phyloP scores from a whole-genome alignment of 768 basidiomycete species.

The Pholiota molesta region DNA sequence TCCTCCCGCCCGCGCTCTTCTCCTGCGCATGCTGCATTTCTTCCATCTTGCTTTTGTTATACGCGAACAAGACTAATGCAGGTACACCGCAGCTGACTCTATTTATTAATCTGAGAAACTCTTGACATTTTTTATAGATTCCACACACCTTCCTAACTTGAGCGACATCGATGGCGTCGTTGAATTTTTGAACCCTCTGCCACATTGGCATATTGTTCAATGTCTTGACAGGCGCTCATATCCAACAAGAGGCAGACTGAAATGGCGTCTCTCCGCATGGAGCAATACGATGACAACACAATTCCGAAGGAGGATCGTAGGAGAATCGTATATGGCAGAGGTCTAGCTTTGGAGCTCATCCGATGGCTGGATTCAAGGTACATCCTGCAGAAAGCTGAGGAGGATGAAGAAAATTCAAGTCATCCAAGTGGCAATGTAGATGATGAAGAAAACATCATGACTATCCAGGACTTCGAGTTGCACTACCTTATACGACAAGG shows the following conservation, averaged over 20 bases:
- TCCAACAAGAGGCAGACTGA: no score
- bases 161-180: neutral
- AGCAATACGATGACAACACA: slow-evolving; percentile 1
- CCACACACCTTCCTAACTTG: slow-evolving; percentile 7
- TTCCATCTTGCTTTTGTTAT: slow-evolving; percentile 4
- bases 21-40: slow-evolving; percentile 7
- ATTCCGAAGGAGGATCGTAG: neutral
- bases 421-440: neutral
- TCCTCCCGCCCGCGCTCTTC: neutral
- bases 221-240: slow-evolving; percentile 5
- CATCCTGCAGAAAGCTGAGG: neutral
- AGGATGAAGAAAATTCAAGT: neutral
- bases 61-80: neutral
- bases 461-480: neutral
- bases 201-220: slow-evolving; percentile 3
- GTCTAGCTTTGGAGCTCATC: slow-evolving; percentile 1
- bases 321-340: slow-evolving; percentile 3
- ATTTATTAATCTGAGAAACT: neutral
- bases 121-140: neutral
- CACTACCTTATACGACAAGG: neutral
- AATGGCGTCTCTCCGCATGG: neutral
- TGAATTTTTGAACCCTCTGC: slow-evolving; percentile 1
- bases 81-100: neutral
- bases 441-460: neutral
- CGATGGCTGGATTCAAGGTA: neutral